Conservation (phyloP, 2,329 filamentous ascomycete genomes). For the Talaromyces atroroseus region DNA sequence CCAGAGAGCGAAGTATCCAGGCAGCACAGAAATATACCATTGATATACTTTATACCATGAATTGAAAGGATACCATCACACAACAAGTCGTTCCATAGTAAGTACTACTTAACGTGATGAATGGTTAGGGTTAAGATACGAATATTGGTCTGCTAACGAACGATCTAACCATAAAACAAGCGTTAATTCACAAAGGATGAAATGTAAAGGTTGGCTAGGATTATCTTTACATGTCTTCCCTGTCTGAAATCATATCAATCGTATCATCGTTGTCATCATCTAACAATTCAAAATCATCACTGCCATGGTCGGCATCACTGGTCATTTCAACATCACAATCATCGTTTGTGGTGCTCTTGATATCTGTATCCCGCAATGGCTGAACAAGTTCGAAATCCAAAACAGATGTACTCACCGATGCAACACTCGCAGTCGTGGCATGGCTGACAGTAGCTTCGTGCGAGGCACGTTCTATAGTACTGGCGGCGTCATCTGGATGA, state of each 20-base stretch:
- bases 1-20: no score
- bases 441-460: constrained; percentile 30
- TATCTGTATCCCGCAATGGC: neutral
- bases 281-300: constrained; percentile 7
- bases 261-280: constrained; percentile 13
- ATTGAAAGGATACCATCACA: no score
- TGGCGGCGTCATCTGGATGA: constrained; percentile 22
- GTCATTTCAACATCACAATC: neutral
- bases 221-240: neutral
- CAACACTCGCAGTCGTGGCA: constrained; percentile 18
- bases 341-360: neutral
- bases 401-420: neutral
- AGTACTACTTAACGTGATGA: no score
- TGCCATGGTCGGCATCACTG: neutral
- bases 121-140: neutral
- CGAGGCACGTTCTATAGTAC: constrained; percentile 33
- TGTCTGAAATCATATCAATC: constrained; percentile 1
- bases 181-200: neutral
- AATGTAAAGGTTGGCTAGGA: neutral
- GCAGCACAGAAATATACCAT: no score
- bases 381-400: constrained; percentile 7
- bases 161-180: neutral
- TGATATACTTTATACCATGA: no score
- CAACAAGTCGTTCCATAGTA: no score
- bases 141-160: no score